Evolutionary conservation across 2,329 filamentous ascomycete genomes (phyloP), one percentile per base, ranked within the genome.

Genomic region (Trichoderma sp.): DNA sequence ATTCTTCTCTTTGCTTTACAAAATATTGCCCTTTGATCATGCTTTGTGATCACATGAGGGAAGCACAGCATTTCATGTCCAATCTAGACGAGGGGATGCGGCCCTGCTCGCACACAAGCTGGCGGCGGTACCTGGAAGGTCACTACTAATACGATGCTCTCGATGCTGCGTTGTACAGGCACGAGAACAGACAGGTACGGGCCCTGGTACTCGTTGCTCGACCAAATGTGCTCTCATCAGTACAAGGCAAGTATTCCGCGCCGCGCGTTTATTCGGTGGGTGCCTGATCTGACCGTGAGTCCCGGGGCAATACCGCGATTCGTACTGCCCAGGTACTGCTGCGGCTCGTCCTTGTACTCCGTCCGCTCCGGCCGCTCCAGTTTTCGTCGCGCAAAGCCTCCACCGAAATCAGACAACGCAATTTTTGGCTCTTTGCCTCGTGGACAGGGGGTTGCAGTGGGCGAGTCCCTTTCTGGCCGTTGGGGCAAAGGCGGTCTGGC

Each of bases 401-500:
- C 50, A 57, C 64, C 64, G 50, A 67, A 57, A 39, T 26, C 50
- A 68, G 39, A 68, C 66, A 61, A 20, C 55, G 36, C 66, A 32
- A 23, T 34, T 66, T 47, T 47, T 47, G 43, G 43, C 43, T 55
- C 17, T 68, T 36, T 20, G 50, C 43, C 50, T 57, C 50, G 64
- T 53, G 53, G 15, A 34, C 34, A 34, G 43, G n/a, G 53, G 17
- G 8, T 34, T 43, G 26, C 55, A 20, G 64, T 57, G 50, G 28
- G 9, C 17, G 28, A 58, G 28, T 58, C 53, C 11, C 17, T 32
- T 47, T 61, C 36, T 68, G 34, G 34, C 26, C 32, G 30, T 28
- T 57, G 65, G 53, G 53, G 65, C 67, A 62, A 69, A 62, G 67
- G 67, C 67, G 67, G 67, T 69, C 67, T 69, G 67, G 57, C 67